Conservation (phyloP, 257 asterid species). For the Salvia miltiorrhiza region DNA sequence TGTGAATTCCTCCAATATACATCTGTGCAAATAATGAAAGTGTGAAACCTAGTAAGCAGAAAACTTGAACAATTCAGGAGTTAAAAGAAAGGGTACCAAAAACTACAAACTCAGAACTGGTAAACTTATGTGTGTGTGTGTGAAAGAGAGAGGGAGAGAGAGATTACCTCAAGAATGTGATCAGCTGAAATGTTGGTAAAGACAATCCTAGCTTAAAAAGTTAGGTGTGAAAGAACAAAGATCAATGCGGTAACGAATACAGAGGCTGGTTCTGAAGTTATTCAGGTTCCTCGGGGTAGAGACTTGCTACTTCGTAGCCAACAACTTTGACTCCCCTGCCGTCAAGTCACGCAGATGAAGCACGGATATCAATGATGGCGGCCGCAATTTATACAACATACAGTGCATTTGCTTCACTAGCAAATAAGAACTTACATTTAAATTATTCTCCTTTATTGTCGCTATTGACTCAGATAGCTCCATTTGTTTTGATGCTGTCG, state of each 20-base stretch:
- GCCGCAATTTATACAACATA: not conserved
- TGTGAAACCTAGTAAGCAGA: too few relatives aligned
- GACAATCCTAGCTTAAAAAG: too few relatives aligned
- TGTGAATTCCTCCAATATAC: not conserved
- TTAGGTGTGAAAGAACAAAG: not conserved
- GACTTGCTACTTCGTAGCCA: conserved; percentile 61
- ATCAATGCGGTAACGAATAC: not conserved
- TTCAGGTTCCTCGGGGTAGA: conserved; percentile 27
- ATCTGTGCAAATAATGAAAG: not conserved
- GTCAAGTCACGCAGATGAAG: conserved; percentile 8
- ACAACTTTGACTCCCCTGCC: conserved; percentile 53
- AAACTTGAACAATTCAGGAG: not conserved
- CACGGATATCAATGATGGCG: not conserved
- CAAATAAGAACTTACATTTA: conserved; percentile 44
- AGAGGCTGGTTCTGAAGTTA: not conserved
- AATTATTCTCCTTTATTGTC: conserved; percentile 50
- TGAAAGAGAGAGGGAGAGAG: too few relatives aligned
- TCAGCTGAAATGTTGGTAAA: too few relatives aligned
- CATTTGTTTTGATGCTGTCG: conserved; percentile 80
- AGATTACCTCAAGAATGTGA: conserved; percentile 26
- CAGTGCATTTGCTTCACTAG: not conserved
- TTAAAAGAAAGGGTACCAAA: too few relatives aligned
- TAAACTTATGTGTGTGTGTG: not conserved
- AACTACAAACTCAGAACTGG: too few relatives aligned
- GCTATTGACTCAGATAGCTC: conserved; percentile 88